These are phyloP conservation scores for Prunella vulgaris DNA, from an alignment of 257 asterid genomes.

Conservation along the genomic window DNA sequence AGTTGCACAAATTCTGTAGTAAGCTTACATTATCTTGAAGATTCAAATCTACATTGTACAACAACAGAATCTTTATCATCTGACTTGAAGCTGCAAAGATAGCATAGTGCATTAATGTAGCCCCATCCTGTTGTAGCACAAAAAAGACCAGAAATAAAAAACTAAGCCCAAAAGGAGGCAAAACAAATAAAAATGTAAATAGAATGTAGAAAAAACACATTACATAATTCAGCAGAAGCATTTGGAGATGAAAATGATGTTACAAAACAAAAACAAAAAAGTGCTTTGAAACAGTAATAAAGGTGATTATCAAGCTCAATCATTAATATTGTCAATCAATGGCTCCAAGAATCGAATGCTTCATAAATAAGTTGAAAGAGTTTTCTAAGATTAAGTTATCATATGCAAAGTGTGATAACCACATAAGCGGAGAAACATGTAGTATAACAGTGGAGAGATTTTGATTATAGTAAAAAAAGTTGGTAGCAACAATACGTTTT, in stretches of 20 bases:
- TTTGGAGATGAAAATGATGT: neutral
- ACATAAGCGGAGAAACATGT: neutral
- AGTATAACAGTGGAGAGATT: conserved; percentile 5
- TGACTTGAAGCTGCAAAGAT: conserved; percentile 72
- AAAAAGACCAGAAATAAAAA: conserved; percentile 1
- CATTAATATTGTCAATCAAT: neutral
- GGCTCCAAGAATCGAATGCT: neutral
- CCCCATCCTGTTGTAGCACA: conserved; percentile 64
- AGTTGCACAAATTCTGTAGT: conserved; percentile 1
- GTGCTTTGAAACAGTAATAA: neutral
- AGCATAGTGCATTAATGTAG: conserved; percentile 92
- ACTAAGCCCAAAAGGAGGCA: conserved; percentile 3
- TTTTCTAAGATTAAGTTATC: neutral
- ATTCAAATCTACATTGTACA: conserved; percentile 81
- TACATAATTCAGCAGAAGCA: neutral
- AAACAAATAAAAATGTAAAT: neutral
- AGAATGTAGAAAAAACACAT: neutral
- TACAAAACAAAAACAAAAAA: neutral
- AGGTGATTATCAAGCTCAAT: conserved; percentile 5
- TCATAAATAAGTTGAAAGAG: neutral
- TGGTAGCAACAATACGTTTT: conserved; percentile 4
- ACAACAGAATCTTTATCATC: conserved; percentile 80
- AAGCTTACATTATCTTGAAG: conserved; percentile 64
- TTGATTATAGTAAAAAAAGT: conserved; percentile 8
- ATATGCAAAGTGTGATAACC: neutral